A percentile compares a stretch with the other conserved stretches of the same genome.
Conservation (phyloP, 164 flowering plant genomes). For the Aristolochia fimbriata region DNA sequence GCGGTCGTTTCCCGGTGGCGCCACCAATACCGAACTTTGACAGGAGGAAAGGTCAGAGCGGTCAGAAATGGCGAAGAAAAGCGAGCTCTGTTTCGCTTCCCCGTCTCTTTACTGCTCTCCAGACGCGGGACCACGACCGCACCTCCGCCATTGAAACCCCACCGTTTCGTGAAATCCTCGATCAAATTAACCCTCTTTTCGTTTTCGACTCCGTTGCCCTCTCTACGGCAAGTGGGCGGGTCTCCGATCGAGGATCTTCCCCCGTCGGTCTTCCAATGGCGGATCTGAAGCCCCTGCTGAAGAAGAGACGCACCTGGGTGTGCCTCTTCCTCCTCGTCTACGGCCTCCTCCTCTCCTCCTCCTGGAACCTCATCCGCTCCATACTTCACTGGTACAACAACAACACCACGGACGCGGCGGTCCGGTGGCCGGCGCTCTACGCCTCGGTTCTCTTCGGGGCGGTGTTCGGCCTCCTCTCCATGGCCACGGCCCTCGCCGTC, state of each 20-base stretch:
- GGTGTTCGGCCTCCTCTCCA: conserved; percentile 17
- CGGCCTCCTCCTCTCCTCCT: conserved; percentile 14
- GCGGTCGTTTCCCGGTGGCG: too few species aligned
- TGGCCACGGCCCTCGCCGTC: conserved; percentile 25
- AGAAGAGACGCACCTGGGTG: conserved; percentile 12
- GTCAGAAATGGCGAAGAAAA: too few species aligned
- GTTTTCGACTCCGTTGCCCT: not conserved
- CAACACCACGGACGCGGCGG: not conserved
- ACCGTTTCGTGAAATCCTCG: too few species aligned
- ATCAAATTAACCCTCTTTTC: not conserved
- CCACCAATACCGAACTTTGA: too few species aligned
- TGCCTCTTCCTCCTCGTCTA: conserved; percentile 11
- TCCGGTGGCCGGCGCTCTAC: conserved; percentile 23
- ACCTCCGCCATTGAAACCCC: too few species aligned
- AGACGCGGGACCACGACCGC: too few species aligned
- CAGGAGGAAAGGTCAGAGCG: too few species aligned
- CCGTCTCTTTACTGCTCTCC: too few species aligned
- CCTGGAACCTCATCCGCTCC: conserved; percentile 18
- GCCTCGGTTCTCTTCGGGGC: conserved; percentile 13
- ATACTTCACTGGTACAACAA: conserved; percentile 15
- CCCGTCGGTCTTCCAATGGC: not conserved
- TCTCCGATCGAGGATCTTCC: too few species aligned
- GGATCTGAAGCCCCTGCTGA: not conserved
- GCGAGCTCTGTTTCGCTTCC: too few species aligned
- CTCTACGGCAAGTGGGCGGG: too few species aligned